phyloP scores from a whole-genome alignment of 495 filamentous ascomycete genomes.

The Filosporella fistucella region DNA sequence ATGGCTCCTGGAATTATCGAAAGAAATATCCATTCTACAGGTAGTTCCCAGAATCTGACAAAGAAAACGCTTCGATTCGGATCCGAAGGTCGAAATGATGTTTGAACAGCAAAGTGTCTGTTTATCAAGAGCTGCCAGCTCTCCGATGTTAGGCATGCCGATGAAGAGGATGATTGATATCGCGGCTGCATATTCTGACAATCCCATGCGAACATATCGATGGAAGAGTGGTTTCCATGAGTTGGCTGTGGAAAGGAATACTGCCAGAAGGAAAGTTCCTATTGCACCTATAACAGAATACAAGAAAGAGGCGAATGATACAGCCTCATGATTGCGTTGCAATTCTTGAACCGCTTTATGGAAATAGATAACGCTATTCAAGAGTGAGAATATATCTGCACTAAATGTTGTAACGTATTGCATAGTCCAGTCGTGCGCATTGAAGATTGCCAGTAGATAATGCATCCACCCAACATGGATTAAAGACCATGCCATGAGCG shows the following conservation, averaged over 20 bases:
- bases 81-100: constrained; percentile 52
- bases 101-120: constrained; percentile 55
- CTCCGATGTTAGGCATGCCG: constrained; percentile 60
- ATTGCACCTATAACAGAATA: constrained; percentile 66
- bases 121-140: constrained; percentile 57
- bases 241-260: constrained; percentile 59
- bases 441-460: constrained; percentile 63
- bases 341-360: constrained; percentile 70
- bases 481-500: constrained; percentile 72
- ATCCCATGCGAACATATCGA: constrained; percentile 58
- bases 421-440: constrained; percentile 77
- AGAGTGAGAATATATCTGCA: constrained; percentile 65
- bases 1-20: constrained; percentile 62
- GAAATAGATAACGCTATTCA: constrained; percentile 74
- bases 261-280: constrained; percentile 64
- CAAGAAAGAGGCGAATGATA: constrained; percentile 65
- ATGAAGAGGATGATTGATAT: constrained; percentile 69
- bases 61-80: constrained; percentile 56
- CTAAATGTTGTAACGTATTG: constrained; percentile 69
- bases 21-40: constrained; percentile 57
- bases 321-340: constrained; percentile 50
- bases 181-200: constrained; percentile 66
- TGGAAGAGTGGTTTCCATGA: constrained; percentile 64
- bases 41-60: constrained; percentile 62
- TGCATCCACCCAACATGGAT: constrained; percentile 71